Evolutionary conservation across 805 yeast species (phyloP).

Genomic region (Spathaspora boniae): DNA sequence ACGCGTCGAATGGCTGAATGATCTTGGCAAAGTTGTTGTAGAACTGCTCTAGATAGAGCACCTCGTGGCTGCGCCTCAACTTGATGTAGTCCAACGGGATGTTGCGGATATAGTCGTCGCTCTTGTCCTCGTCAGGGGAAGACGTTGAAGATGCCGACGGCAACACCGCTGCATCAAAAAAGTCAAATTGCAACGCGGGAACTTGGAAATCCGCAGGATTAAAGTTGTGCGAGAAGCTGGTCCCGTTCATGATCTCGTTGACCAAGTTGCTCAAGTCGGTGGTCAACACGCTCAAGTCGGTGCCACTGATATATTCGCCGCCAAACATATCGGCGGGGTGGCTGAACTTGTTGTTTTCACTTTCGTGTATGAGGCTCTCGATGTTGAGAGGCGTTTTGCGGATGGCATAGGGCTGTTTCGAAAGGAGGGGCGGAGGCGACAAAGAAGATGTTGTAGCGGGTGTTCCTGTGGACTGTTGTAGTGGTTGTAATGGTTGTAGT

Average conservation of each 20-base stretch:
- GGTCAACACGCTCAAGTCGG: conserved; percentile 25
- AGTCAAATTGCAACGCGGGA: no score
- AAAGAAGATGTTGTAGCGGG: no score
- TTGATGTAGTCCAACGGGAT: conserved; percentile 27
- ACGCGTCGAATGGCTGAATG: conserved; percentile 34
- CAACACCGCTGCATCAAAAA: conserved; percentile 5
- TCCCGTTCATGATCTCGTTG: conserved; percentile 23
- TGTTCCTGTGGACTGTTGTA: no score
- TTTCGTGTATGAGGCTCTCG: conserved; percentile 3
- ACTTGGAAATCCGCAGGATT: conserved; percentile 4
- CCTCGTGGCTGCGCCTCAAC: conserved; percentile 24
- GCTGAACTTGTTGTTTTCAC: conserved; percentile 3
- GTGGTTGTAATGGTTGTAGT: no score
- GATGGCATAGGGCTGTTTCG: background rate
- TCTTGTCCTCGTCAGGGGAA: background rate
- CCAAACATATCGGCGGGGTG: no score
- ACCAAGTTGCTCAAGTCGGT: conserved; percentile 29
- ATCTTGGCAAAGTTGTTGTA: conserved; percentile 31
- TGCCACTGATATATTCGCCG: conserved; percentile 15
- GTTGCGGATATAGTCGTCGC: conserved; percentile 16
- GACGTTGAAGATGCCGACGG: background rate
- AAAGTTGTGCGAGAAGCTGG: background rate
- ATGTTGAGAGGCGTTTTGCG: background rate
- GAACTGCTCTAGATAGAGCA: conserved; percentile 30
- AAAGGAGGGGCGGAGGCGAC: background rate